phyloP scores from a whole-genome alignment of 2,329 filamentous ascomycete species.

The Fusarium tupiense region DNA sequence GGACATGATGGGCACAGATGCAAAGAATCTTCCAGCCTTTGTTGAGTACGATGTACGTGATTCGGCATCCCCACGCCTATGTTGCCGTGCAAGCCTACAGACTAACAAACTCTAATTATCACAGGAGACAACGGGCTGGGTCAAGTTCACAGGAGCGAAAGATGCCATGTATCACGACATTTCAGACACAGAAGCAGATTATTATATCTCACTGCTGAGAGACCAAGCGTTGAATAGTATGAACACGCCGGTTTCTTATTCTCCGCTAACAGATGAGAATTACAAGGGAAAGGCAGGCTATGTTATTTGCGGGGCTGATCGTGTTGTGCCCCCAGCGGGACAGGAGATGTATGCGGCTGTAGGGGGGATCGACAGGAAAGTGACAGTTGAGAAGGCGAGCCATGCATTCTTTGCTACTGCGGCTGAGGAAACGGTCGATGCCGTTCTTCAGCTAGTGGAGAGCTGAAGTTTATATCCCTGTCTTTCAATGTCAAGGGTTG shows the following conservation, averaged over 20 bases:
- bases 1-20: constrained; percentile 9
- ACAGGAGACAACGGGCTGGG: not conserved
- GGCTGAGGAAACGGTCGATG: not conserved
- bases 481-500: fast-evolving
- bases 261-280: not conserved
- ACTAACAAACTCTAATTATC: not conserved
- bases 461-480: not conserved
- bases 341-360: constrained; percentile 4
- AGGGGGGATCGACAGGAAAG: not conserved
- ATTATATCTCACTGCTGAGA: not conserved
- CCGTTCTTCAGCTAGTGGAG: not conserved
- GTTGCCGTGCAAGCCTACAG: not conserved
- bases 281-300: not conserved
- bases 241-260: not conserved
- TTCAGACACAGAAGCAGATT: not conserved
- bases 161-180: constrained; percentile 14
- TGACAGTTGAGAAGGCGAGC: not conserved
- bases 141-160: not conserved
- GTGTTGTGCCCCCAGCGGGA: not conserved
- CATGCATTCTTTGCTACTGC: constrained; percentile 7
- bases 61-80: too few relatives aligned
- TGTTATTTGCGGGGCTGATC: constrained; percentile 2
- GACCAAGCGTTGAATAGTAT: not conserved
- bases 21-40: not conserved
- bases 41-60: not conserved